phyloP scores from a whole-genome alignment of 305 asterid species.

The Fraxinus latifolia region DNA sequence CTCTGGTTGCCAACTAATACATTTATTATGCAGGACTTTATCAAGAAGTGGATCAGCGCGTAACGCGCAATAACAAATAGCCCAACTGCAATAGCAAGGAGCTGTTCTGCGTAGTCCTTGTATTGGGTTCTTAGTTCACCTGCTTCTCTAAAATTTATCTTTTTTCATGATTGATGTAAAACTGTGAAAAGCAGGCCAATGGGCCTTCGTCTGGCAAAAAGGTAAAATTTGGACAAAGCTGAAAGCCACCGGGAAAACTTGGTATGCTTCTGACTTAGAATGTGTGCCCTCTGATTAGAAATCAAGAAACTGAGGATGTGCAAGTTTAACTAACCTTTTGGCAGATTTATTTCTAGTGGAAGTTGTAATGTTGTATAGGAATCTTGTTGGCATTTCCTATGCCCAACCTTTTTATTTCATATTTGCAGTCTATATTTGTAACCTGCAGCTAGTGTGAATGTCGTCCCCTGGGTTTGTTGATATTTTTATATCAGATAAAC shows the following conservation, averaged over 20 bases:
- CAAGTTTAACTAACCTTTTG: conserved; percentile 65
- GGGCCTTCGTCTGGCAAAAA: conserved; percentile 52
- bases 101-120: neutral
- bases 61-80: conserved; percentile 62
- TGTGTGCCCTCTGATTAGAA: conserved; percentile 52
- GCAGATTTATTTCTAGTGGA: conserved; percentile 52
- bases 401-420: conserved; percentile 16
- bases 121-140: conserved; percentile 27
- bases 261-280: conserved; percentile 87
- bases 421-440: conserved; percentile 75
- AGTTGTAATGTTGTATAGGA: conserved; percentile 74
- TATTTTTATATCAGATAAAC: conserved; percentile 37
- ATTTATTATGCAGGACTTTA: conserved; percentile 50
- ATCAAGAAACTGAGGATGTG: conserved; percentile 47
- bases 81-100: conserved; percentile 31
- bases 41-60: conserved; percentile 74
- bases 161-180: conserved; percentile 45
- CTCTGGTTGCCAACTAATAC: conserved; percentile 6
- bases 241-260: conserved; percentile 31
- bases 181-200: conserved; percentile 72
- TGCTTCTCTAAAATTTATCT: conserved; percentile 37
- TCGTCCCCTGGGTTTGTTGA: conserved; percentile 59
- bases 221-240: conserved; percentile 18
- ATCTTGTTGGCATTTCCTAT: conserved; percentile 45
- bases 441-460: conserved; percentile 82